phyloP scores from a whole-genome alignment of 257 asterid species.

The Forsythia viridissima region DNA sequence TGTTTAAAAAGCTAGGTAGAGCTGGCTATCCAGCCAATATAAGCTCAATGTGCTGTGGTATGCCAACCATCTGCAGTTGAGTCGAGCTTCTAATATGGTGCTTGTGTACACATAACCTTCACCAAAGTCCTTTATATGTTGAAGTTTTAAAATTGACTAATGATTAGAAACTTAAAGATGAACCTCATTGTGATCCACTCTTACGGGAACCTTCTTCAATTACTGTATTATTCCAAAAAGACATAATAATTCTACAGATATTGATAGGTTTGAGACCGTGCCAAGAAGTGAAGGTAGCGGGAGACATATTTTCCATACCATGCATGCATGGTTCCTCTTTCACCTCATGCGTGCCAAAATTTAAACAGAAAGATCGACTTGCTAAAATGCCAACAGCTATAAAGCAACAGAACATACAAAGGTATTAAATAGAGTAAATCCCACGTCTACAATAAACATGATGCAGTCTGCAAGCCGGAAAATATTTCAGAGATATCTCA shows the following conservation, averaged over 20 bases:
- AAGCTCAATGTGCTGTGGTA: background rate
- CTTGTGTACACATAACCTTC: conserved; percentile 17
- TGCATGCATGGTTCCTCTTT: conserved; percentile 1
- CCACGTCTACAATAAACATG: conserved; percentile 10
- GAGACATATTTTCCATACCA: conserved; percentile 5
- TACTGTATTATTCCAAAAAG: conserved; percentile 8
- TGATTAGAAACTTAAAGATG: conserved; percentile 5
- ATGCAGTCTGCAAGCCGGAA: conserved; percentile 8
- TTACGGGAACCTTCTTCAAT: conserved; percentile 2
- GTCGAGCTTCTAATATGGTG: conserved; percentile 16
- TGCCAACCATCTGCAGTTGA: conserved; percentile 6
- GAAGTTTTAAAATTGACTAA: conserved; percentile 1
- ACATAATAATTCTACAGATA: conserved; percentile 1
- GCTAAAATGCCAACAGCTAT: conserved; percentile 15
- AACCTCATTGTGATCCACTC: background rate
- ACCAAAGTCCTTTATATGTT: background rate
- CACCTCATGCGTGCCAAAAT: background rate
- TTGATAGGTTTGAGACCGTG: background rate
- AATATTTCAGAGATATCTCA: conserved; percentile 16
- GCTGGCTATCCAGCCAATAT: background rate
- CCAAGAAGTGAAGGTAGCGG: conserved; percentile 22
- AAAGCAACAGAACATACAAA: conserved; percentile 14
- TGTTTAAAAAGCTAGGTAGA: background rate
- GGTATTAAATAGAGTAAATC: conserved; percentile 7
- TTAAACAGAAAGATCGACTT: conserved; percentile 10